Evolutionary conservation across 495 filamentous ascomycete species (phyloP).

Genomic region (Eremomyces bilateralis): DNA sequence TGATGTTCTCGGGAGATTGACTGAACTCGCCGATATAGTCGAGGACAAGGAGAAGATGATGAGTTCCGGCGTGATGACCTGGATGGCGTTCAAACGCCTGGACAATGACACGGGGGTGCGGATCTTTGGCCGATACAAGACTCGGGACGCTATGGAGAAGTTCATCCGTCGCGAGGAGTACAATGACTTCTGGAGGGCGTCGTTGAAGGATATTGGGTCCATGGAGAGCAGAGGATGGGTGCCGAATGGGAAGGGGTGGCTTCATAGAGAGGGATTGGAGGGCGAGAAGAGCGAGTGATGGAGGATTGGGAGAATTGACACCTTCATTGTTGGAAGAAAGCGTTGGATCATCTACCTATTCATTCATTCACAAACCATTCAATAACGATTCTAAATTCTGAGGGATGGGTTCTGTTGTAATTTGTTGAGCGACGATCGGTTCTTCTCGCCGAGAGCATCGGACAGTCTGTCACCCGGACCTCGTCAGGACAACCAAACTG

Average conservation of each 20-base stretch:
- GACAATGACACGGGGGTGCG: conserved; percentile 9
- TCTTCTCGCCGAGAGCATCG: too few species aligned
- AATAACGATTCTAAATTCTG: too few species aligned
- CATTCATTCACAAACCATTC: too few species aligned
- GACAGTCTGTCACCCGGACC: too few species aligned
- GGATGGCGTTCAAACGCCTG: conserved; percentile 8
- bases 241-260: conserved; percentile 13
- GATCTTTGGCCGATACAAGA: conserved; percentile 9
- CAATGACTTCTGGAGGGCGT: conserved; percentile 6
- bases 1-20: conserved; percentile 1
- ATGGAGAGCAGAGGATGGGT: conserved; percentile 11
- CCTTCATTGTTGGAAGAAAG: too few species aligned
- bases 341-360: too few species aligned
- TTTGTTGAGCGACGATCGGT: too few species aligned
- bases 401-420: too few species aligned
- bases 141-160: conserved; percentile 7
- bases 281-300: too few species aligned
- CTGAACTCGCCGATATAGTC: neutral
- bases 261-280: too few species aligned
- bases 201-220: conserved; percentile 3
- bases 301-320: too few species aligned
- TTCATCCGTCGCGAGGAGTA: conserved; percentile 8
- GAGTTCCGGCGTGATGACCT: conserved; percentile 6
- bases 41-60: conserved; percentile 2
- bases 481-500: too few species aligned